Conservation (phyloP, 768 basidiomycete species). For the Mycena vitilis region DNA sequence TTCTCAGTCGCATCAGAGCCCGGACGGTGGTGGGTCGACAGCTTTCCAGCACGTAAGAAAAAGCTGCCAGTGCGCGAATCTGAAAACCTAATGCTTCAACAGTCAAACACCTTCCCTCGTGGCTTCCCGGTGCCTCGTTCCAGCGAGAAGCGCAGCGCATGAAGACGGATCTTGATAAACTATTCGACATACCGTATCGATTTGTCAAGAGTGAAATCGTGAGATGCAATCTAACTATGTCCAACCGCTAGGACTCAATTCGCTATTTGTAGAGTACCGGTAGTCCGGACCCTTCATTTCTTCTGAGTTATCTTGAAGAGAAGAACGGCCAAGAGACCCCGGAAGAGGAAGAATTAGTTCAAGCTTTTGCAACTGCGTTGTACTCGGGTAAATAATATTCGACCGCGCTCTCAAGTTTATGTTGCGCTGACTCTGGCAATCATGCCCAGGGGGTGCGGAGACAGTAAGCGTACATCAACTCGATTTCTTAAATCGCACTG, state of each 20-base stretch:
- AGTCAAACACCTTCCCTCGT: conserved; percentile 47
- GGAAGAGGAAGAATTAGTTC: conserved; percentile 44
- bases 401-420: not conserved
- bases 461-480: conserved; percentile 35
- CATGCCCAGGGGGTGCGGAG: conserved; percentile 43
- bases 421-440: no score
- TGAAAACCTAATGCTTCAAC: not conserved
- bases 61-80: conserved; percentile 18
- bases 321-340: conserved; percentile 33
- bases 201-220: conserved; percentile 46
- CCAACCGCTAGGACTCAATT: not conserved
- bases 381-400: conserved; percentile 38
- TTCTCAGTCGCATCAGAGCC: conserved; percentile 49
- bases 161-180: conserved; percentile 40
- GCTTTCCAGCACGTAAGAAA: conserved; percentile 41
- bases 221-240: not conserved
- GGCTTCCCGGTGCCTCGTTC: conserved; percentile 47
- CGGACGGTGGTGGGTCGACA: conserved; percentile 46
- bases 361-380: conserved; percentile 45
- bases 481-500: not conserved
- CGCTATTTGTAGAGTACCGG: conserved; percentile 33
- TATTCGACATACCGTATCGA: conserved; percentile 45
- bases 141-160: conserved; percentile 39
- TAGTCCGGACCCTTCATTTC: conserved; percentile 36
- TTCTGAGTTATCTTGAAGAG: conserved; percentile 39